Conservation (phyloP, 176 grass and related monocot species). For the Leersia perrieri region DNA sequence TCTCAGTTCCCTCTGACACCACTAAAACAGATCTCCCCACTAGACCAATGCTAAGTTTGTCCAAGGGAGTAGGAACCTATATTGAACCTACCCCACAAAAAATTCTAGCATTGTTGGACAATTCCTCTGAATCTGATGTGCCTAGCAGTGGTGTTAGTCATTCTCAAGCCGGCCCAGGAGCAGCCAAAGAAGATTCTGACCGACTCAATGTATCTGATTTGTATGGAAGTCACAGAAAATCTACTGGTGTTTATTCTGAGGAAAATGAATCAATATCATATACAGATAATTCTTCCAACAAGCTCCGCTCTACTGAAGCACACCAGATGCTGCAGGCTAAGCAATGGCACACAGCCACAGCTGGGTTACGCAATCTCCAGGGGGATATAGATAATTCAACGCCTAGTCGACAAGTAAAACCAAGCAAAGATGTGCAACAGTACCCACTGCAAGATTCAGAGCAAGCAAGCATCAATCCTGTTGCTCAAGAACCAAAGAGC, state of each 20-base stretch:
- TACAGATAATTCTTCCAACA: slow-evolving; percentile 4
- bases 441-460: slow-evolving; percentile 38
- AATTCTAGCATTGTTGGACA: not conserved
- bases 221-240: slow-evolving; percentile 7
- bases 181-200: slow-evolving; percentile 20
- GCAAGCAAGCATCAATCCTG: slow-evolving; percentile 11
- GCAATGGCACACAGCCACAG: slow-evolving; percentile 17
- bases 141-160: not conserved
- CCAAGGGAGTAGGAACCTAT: slow-evolving; percentile 2
- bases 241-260: slow-evolving; percentile 13
- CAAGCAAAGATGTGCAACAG: slow-evolving; percentile 18
- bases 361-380: slow-evolving; percentile 21
- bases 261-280: slow-evolving; percentile 2
- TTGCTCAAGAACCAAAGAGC: slow-evolving; percentile 26
- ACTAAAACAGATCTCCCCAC: slow-evolving; percentile 1
- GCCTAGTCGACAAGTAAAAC: slow-evolving; percentile 21
- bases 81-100: not conserved
- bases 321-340: slow-evolving; percentile 8
- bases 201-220: not conserved
- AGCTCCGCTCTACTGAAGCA: not conserved
- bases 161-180: not conserved
- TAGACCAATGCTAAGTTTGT: not conserved
- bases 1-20: not conserved
- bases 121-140: not conserved
- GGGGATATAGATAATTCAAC: slow-evolving; percentile 15